Conservation (phyloP, 371 early-diverging fungal species). For the Smittium mucronatum region DNA sequence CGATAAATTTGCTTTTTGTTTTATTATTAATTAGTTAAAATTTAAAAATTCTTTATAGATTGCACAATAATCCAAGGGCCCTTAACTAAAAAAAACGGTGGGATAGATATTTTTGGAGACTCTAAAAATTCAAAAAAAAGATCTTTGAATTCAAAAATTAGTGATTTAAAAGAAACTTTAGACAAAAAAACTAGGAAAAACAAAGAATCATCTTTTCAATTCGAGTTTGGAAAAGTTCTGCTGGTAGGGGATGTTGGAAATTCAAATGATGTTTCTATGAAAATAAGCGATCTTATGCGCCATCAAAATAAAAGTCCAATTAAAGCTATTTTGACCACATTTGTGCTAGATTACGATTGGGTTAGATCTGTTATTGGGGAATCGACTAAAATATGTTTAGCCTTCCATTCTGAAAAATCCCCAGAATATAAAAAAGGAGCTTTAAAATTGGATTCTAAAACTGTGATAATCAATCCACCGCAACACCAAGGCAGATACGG, state of each 20-base stretch:
- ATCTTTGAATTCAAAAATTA: too few relatives aligned
- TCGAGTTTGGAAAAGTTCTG: not conserved
- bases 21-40: too few relatives aligned
- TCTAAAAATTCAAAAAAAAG: too few relatives aligned
- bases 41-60: too few relatives aligned
- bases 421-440: slow-evolving; percentile 6
- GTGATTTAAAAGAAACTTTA: too few relatives aligned
- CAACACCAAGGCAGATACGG: slow-evolving; percentile 16
- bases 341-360: slow-evolving; percentile 28
- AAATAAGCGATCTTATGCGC: not conserved
- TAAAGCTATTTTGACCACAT: slow-evolving; percentile 26
- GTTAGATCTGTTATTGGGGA: slow-evolving; percentile 9
- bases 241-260: not conserved
- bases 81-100: too few relatives aligned
- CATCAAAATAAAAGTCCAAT: not conserved
- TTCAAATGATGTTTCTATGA: not conserved
- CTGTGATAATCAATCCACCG: slow-evolving; percentile 19
- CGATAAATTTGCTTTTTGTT: too few relatives aligned
- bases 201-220: not conserved
- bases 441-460: slow-evolving; percentile 3
- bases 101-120: too few relatives aligned
- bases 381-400: not conserved
- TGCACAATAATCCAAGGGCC: too few relatives aligned
- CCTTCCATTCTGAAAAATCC: slow-evolving; percentile 14
- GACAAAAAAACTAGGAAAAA: not conserved